Evolutionary conservation across 2,329 filamentous ascomycete genomes (phyloP), one percentile per base, ranked within the genome.

Genomic region (Clonostachys chloroleuca): DNA sequence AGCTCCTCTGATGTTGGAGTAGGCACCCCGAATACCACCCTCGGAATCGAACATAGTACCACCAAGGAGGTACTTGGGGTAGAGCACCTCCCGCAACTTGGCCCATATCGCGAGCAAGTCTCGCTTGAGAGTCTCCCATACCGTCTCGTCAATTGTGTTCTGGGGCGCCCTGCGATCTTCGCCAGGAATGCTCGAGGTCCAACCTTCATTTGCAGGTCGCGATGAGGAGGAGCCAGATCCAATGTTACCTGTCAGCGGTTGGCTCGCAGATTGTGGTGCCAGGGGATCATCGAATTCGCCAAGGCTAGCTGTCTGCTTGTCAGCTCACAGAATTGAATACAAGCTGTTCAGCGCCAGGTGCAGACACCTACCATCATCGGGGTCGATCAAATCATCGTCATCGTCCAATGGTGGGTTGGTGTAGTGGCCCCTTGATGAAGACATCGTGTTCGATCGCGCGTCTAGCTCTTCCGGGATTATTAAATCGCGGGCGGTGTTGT

Each of bases 21-120:
- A 85, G 1, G 80, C 80, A 51, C 81, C 80, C 5, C 82, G 76
- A 9, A 85, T 58, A 12, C 75, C 75, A 35, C 69, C 70, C 5
- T 74, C 68, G 40, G 65, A 67, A 51, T 83, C 80, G 47, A 83
- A 76, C 80, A 85, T 83, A 49, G 78, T 81, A 33, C 82, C 82
- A 35, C 80, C 81, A 20, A 99, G 85, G 43, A 99, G 78, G 71
- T 97, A 97, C 62, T 92, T 92, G 16, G 94, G 94, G 69, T 90
- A 99, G 51, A 99, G 81, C 37, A 99, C 94, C 74, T 96, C 92
- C 66, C 89, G 86, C 85, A 99, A 90, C 78, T 99, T 99, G 70
- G 89, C 88, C 92, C 94, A 97, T 35, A 97, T 90, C 24, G 91
- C 94, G 8, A 92, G 70, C 54, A 99, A 73, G 66, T 99, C 94